Percentiles rank a stretch among this genome's conserved stretches.
These are phyloP conservation scores for Aureobasidium sp. DNA, from an alignment of 2,329 filamentous ascomycete species.

Conservation along the genomic window DNA sequence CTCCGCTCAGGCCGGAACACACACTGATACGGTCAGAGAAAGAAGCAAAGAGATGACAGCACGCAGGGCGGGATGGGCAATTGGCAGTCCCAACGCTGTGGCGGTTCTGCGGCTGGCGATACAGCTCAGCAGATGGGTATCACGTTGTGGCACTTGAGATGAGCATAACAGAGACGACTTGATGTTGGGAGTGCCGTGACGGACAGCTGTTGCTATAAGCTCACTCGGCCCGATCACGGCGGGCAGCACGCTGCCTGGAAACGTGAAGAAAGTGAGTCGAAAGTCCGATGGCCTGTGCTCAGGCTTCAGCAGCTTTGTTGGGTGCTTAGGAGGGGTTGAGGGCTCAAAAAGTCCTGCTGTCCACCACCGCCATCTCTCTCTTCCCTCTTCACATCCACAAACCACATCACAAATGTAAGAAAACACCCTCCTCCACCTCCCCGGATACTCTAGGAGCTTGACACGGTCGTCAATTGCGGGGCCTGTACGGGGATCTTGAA, in stretches of 20 bases:
- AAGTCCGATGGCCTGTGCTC: conserved; percentile 7
- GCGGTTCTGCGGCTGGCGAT: not conserved
- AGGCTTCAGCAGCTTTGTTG: conserved; percentile 6
- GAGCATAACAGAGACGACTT: not conserved
- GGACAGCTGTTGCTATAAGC: not conserved
- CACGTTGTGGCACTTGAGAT: not conserved
- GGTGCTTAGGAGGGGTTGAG: conserved; percentile 9
- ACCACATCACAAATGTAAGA: conserved; percentile 2
- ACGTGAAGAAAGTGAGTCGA: not conserved
- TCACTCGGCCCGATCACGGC: conserved; percentile 11
- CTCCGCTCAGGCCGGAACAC: conserved; percentile 9
- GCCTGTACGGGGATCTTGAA: not conserved
- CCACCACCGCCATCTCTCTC: not conserved
- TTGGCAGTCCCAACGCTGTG: not conserved
- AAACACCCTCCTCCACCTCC: not conserved
- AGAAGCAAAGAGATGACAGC: not conserved
- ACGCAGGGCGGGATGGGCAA: not conserved
- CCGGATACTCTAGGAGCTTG: conserved; percentile 10
- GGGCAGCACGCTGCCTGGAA: not conserved
- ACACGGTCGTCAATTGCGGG: conserved; percentile 10
- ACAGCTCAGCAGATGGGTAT: not conserved
- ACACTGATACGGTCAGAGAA: not conserved
- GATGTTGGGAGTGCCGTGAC: not conserved
- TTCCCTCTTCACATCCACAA: conserved; percentile 9
- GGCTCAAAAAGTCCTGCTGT: conserved; percentile 6